phyloP scores from a whole-genome alignment of 2,329 filamentous ascomycete species.

The Davidsoniella virescens region DNA sequence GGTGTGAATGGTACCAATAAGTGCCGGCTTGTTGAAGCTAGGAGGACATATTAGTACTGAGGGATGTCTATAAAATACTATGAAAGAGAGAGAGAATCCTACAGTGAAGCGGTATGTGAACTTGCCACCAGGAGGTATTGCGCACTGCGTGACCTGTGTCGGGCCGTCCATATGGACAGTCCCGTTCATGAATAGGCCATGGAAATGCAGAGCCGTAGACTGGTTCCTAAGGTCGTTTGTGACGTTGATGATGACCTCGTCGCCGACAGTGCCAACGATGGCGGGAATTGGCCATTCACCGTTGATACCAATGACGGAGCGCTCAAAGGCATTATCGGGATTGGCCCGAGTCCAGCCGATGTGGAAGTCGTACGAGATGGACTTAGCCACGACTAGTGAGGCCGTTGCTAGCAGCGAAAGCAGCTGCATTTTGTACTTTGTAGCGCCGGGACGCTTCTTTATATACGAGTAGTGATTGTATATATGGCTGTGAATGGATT shows the following conservation, averaged over 20 bases:
- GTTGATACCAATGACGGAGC: slow-evolving; percentile 64
- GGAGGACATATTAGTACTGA: background rate
- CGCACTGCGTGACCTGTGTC: slow-evolving; percentile 47
- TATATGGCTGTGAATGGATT: too few species aligned
- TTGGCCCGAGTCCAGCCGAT: slow-evolving; percentile 56
- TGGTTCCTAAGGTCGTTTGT: slow-evolving; percentile 46
- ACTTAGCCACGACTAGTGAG: slow-evolving; percentile 24
- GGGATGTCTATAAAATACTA: background rate
- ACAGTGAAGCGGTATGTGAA: slow-evolving; percentile 58
- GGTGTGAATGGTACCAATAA: slow-evolving; percentile 67
- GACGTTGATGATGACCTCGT: slow-evolving; percentile 41
- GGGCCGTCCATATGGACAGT: slow-evolving; percentile 58
- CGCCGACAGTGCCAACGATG: slow-evolving; percentile 46
- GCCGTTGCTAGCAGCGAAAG: slow-evolving; percentile 7
- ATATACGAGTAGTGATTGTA: too few species aligned
- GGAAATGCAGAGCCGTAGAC: slow-evolving; percentile 49
- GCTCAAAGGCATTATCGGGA: slow-evolving; percentile 48
- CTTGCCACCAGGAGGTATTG: slow-evolving; percentile 44
- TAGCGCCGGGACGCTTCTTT: too few species aligned
- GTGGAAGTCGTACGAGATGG: slow-evolving; percentile 47
- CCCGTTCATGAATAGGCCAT: slow-evolving; percentile 54
- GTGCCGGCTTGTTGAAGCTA: slow-evolving; percentile 45
- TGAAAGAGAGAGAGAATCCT: slow-evolving; percentile 12
- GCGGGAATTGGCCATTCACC: slow-evolving; percentile 56
- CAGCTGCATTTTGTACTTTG: background rate